Evolutionary conservation across 164 flowering plant species (phyloP).

Genomic region (Macadamia integrifolia): DNA sequence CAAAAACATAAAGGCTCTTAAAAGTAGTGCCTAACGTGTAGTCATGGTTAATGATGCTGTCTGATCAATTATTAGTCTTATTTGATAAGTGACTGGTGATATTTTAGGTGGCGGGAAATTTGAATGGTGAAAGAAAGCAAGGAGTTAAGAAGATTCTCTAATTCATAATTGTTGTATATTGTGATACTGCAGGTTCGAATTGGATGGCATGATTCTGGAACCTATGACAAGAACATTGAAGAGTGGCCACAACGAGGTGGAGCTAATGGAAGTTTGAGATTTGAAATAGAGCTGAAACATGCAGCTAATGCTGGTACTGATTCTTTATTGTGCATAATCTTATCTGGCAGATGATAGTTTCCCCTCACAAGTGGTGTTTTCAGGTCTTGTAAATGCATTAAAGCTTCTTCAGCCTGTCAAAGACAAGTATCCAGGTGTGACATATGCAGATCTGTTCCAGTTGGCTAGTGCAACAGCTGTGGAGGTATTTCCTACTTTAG

Average conservation of each 20-base stretch:
- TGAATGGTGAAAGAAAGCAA: neutral
- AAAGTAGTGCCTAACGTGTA: too few species aligned
- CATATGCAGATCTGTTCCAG: constrained; percentile 94
- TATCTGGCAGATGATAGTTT: constrained; percentile 2
- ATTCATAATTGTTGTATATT: neutral
- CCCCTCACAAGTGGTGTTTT: constrained; percentile 17
- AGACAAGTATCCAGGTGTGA: constrained; percentile 75
- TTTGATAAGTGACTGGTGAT: neutral
- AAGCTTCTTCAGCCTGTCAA: constrained; percentile 88
- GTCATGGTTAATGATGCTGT: too few species aligned
- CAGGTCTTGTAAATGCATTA: constrained; percentile 92
- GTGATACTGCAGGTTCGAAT: constrained; percentile 63
- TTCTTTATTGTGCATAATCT: neutral
- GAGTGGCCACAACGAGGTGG: constrained; percentile 97
- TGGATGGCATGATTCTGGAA: constrained; percentile 99
- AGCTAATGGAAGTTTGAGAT: constrained; percentile 93
- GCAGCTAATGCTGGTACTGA: constrained; percentile 94
- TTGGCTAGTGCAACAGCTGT: constrained; percentile 96
- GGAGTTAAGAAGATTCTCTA: neutral
- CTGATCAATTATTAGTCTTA: too few species aligned
- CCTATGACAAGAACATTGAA: constrained; percentile 80
- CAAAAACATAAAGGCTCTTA: too few species aligned
- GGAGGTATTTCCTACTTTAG: constrained; percentile 47
- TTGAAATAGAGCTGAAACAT: constrained; percentile 86
- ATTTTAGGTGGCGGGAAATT: neutral